Base-by-base conservation (phyloP, 768 basidiomycete genomes). In the Suillus americanus region DNA sequence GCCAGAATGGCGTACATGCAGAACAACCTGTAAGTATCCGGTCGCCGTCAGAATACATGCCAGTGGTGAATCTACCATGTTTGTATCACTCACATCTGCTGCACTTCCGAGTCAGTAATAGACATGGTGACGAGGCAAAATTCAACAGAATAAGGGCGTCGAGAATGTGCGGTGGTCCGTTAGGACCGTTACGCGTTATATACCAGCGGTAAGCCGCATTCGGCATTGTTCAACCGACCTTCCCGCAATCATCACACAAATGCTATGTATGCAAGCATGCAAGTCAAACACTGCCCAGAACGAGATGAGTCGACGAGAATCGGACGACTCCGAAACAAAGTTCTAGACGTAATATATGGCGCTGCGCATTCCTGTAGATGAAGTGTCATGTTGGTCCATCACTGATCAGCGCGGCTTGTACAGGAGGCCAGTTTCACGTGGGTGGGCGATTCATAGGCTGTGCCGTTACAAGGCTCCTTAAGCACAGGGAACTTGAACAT, bases 81-180 rank as follows among this genome's bases (percentile, higher is more conserved):
- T 28, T 5, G 45, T 30, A 28, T n/a, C 38, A 23, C 40, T 25
- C 20, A 23, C 41, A 37, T n/a, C 9, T 62, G 60, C 33, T 51
- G 60, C 61, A 57, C 45, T 60, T 64, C 56, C 16, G 33, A 43
- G 23, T 60, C 45, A 40, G 45, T 48, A 13, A 43, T 20, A 3
- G 28, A 3, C 63, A 64, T 64, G 9, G 20, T 16, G n/a, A 53
- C 10, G 18, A 53, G 18, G 30, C 18, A 12, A 53, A 30, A 30
- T 30, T 20, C 30, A 33, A 33, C 51, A 33, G 51, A 53, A 33
- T 18, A 20, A 53, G 18, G 28, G 16, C 16, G 16, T 8, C 8
- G 14, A 18, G 51, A 53, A 53, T 28, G 28, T 7, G 25, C 7
- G 7, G 14, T 10, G 28, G 28, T 28, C 50, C 8, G n/a, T 30